phyloP scores from a whole-genome alignment of 2,329 filamentous ascomycete species.

The Tothia fuscella region DNA sequence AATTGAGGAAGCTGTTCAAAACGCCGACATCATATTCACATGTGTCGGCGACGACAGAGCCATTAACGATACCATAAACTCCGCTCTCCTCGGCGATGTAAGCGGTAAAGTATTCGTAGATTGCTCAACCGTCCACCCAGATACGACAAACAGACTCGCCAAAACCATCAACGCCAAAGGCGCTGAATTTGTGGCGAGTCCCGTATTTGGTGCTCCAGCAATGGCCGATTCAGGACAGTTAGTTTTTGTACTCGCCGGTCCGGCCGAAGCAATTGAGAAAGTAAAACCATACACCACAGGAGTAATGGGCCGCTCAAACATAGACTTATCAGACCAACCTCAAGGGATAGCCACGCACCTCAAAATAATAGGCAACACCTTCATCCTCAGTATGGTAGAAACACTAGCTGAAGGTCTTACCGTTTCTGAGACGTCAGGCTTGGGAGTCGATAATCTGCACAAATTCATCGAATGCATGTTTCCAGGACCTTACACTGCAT shows the following conservation, averaged over 20 bases:
- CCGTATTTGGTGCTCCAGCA: conserved; percentile 58
- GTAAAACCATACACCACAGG: conserved; percentile 60
- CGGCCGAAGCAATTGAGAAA: conserved; percentile 45
- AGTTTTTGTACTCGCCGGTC: conserved; percentile 61
- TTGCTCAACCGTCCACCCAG: conserved; percentile 78
- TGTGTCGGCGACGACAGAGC: conserved; percentile 71
- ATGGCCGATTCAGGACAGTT: conserved; percentile 61
- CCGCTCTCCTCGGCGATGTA: conserved; percentile 44
- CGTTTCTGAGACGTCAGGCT: conserved; percentile 66
- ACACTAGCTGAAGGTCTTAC: conserved; percentile 67
- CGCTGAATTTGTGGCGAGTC: conserved; percentile 60
- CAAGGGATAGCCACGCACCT: conserved; percentile 58
- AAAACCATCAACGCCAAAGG: conserved; percentile 45
- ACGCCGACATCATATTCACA: conserved; percentile 68
- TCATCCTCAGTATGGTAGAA: conserved; percentile 73
- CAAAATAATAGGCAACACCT: conserved; percentile 79
- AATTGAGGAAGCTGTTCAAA: conserved; percentile 52
- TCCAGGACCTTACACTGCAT: conserved; percentile 62
- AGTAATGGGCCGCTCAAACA: conserved; percentile 55
- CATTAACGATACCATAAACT: conserved; percentile 49
- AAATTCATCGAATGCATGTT: conserved; percentile 62
- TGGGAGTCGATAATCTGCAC: conserved; percentile 60
- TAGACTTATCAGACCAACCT: conserved; percentile 59
- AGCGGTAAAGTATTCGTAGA: conserved; percentile 72
- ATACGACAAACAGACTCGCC: conserved; percentile 58